Base-by-base conservation (phyloP, 2,329 filamentous ascomycete species). In the Trichoderma breve region DNA sequence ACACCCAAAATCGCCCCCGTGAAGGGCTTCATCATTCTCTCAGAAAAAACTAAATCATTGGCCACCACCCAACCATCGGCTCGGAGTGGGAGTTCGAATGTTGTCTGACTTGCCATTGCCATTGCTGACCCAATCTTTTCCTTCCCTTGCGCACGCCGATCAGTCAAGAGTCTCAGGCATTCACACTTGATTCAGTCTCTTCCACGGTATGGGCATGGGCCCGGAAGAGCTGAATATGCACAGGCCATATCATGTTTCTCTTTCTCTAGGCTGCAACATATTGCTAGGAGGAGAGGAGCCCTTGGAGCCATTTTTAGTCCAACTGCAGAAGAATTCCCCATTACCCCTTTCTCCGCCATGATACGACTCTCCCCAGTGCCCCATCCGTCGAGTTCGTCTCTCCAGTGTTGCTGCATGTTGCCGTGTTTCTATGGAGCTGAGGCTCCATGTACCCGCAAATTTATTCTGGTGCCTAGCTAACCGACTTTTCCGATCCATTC, bases 401-500 rank as follows among this genome's bases (percentile, higher is more conserved):
- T 32, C 14, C 30, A 26, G 51, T 53, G 8, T 62, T 53, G 30
- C 28, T 15, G 24, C 58, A 36, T 34, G 43, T 21, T 51, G n/a
- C 21, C 26, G 66, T 34, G 34, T 43, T 26, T 61, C 66, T 68
- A 68, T 69, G 36, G 66, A 60, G 55, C 34, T 43, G 34, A 58
- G 39, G 9, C 53, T 61, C 28, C 58, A 63, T n/a, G 15, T 70
- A 28, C 58, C 58, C 67, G 58, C 67, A 70, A 63, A 55, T 21
- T 55, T 63, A 70, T 70, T 21, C 67, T 62, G 67, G 53, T 70
- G 67, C 67, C 67, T 70, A 70, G 43, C 60, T 53, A 51, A 69
- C 66, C 66, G 57, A 69, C 36, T 32, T 57, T 67, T 58, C 64
- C 64, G 64, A 67, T 34, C 32, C 64, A 67, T 58, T 67, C 21